Base-by-base conservation (phyloP, 352 stramenopile species). In the Globisporangium paddicum region DNA sequence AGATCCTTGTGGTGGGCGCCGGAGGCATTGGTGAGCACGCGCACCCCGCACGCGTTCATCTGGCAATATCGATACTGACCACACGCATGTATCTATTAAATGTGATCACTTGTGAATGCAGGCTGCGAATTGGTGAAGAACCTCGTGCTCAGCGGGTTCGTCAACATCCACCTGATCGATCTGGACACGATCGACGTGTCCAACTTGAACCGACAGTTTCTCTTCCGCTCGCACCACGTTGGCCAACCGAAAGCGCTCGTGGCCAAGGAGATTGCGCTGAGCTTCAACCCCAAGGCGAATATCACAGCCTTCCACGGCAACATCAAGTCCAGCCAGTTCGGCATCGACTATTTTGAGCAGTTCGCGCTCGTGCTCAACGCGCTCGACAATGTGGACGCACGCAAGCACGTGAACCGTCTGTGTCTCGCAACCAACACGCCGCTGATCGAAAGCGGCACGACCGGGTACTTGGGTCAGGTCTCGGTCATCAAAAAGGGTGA, bases 171-270 rank as follows among this genome's bases (percentile, higher is more conserved):
- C 45, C 66, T 98, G 10, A 97, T 99, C 58, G 98, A 99, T 71
- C 71, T 99, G 40, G 98, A 99, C 75, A 99, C 96, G 28, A 99
- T 99, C 69, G 97, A 99, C 76, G 96, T 99, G 58, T 99, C 96
- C 21, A 99, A 99, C 76, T 75, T 99, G 53, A 99, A 99, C 79
- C 90, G 98, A 16, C 98, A 99, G 77, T 99, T 99, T 60, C 79
- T 99, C 8, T 99, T 99, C 76, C 89, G 97, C 16, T 92, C 77
- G 49, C 80, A 98, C 26, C 97, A 99, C 72, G 97, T 99, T 21
- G 97, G 97, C 1, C 80, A 98, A 71, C 82, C 96, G 37, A 99
- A 99, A 77, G 96, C 96, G 37, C 73, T 93, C 0, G 82, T 93
- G 30, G 86, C 86, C 8, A 82, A 81, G 25, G 80, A 93, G 54